Evolutionary conservation across 495 filamentous ascomycete genomes (phyloP).

Genomic region (Penicillium fimorum): DNA sequence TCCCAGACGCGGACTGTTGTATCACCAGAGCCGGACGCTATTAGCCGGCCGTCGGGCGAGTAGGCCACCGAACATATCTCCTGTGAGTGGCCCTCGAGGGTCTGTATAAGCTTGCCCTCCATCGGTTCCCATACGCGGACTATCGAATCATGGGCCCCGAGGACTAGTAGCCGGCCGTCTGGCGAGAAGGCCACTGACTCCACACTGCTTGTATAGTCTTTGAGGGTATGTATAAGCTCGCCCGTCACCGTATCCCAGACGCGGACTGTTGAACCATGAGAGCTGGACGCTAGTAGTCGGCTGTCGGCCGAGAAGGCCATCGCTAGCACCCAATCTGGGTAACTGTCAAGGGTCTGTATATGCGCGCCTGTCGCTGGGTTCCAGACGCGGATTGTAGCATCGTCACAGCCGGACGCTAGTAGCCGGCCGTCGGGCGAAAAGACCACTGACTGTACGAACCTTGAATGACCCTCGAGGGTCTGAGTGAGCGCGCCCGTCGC

Average conservation of each 20-base stretch:
- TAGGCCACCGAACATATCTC: no score
- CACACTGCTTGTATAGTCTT: constrained; percentile 19
- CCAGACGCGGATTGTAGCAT: constrained; percentile 30
- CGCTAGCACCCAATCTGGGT: constrained; percentile 10
- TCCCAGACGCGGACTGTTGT: constrained; percentile 11
- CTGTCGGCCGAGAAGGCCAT: constrained; percentile 14
- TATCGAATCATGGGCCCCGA: no score
- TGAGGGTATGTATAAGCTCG: constrained; percentile 11
- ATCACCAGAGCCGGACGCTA: neutral
- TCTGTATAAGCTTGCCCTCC: no score
- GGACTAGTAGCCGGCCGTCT: no score
- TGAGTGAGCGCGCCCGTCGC: neutral
- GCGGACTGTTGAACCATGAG: constrained; percentile 5
- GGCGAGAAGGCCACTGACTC: constrained; percentile 16
- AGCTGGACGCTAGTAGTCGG: neutral
- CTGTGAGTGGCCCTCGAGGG: constrained; percentile 13
- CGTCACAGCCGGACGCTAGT: constrained; percentile 15
- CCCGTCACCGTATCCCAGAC: constrained; percentile 22
- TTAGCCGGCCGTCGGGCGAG: neutral
- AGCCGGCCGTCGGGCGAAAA: constrained; percentile 24
- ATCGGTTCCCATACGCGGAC: no score
- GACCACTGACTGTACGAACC: constrained; percentile 16
- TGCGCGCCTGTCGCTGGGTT: constrained; percentile 16
- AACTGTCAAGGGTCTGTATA: constrained; percentile 21
- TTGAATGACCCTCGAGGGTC: constrained; percentile 10